Base-by-base conservation (phyloP, 2,329 filamentous ascomycete genomes). In the Colletotrichum endophyticum region DNA sequence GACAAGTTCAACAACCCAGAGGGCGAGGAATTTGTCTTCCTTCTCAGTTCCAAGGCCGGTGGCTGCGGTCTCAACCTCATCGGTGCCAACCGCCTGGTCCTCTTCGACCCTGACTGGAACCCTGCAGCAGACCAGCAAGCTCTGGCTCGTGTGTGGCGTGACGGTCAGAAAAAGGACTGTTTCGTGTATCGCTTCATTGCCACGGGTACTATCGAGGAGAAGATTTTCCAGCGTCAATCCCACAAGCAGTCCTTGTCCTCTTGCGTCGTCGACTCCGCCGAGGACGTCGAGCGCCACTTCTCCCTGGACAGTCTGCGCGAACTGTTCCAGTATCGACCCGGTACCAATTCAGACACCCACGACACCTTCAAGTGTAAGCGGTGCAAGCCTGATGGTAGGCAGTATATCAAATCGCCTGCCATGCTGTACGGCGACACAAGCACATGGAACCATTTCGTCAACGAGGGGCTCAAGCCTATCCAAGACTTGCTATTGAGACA, bases 141-240 rank as follows among this genome's bases (percentile, higher is more conserved):
- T 6, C 91, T 99, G 34, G 97, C 97, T 44, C 95, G 97, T 88
- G 97, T 99, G 25, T 99, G 97, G 97, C 95, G 97, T 89, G 97
- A 99, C 81, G 97, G 97, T 0, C 97, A 99, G 85, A 99, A 98
- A 90, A 99, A 99, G 83, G 97, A 99, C 82, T 99, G 97, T 82
- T 99, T 99, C 81, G 97, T 99, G 19, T 99, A 99, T 85, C 95
- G 97, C n/a, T 99, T 99, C 87, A 99, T 99, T 81, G 95, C 96
- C 0, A 99, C 98, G 0, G 97, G 97, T 6, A 98, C 96, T 0
- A 99, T 99, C 77, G 97, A 99, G 83, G 97, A 99, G 85, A 99
- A 99, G 87, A 98, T 99, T 80, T 99, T 99, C 87, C 97, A 99
- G 85, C 94, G 98, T 12, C 97, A 99, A 83, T 98, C 95, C 1